Evolutionary conservation across 805 yeast genomes (phyloP), one percentile per base, ranked within the genome.

Genomic region (Sungouiella blattae): DNA sequence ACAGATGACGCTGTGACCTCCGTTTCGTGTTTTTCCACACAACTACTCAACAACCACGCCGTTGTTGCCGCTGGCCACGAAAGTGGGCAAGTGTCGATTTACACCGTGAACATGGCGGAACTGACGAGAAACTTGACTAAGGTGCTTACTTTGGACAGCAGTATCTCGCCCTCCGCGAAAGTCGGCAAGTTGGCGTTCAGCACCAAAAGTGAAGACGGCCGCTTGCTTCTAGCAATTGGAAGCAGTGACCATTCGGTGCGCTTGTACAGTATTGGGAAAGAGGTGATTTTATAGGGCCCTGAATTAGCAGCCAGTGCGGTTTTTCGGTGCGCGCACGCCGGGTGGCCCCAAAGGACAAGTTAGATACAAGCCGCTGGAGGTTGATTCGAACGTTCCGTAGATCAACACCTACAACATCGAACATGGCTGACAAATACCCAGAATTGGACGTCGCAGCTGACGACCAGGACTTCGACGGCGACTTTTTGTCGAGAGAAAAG

Each of bases 391-490:
- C 12, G 8, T 18, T 3, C n/a, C n/a, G n/a, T n/a, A n/a, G n/a
- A n/a, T n/a, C n/a, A n/a, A n/a, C n/a, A n/a, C n/a, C n/a, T n/a
- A n/a, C n/a, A n/a, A 33, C 30, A 34, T 9, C 3, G 14, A 34
- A 15, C 26, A 81, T 81, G 87, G 77, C 86, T 36, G 91, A 84
- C 44, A 81, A 82, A 61, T 83, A 78, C 58, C 93, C 94, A 31
- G 87, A 77, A 43, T 67, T 83, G 22, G 59, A 55, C 30, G 58
- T 53, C 20, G 56, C 44, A 17, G 55, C 47, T 18, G 65, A 58
- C 11, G 64, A 56, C 18, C 58, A 53, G 16, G 73, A 60, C 12
- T 22, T 45, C 22, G 71, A 58, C 32, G 64, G 73, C 6, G 87
- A 81, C 57, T 82, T 83, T 53, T 64, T 83, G 33, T 63, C 80